A percentile compares a stretch with the other conserved stretches of the same genome.
Evolutionary conservation across 305 asterid species (phyloP).

Genomic region (Solanum hybrid): DNA sequence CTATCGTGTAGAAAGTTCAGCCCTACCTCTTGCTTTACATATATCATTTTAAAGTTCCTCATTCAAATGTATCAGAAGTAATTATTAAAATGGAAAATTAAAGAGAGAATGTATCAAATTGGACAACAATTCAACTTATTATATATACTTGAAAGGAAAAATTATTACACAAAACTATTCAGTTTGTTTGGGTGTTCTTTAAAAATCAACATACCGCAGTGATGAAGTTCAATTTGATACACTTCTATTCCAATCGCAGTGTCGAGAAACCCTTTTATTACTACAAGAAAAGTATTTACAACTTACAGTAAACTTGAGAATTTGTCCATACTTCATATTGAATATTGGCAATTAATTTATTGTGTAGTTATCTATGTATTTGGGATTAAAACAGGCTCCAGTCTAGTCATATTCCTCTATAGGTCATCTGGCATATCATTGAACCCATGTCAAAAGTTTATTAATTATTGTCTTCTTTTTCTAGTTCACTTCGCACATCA

Average conservation of each 20-base stretch:
- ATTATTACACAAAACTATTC: background rate
- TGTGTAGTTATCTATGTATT: background rate
- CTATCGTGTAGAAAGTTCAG: background rate
- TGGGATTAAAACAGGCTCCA: background rate
- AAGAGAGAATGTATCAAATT: background rate
- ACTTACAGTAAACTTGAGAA: no score
- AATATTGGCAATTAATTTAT: background rate
- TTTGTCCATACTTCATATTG: background rate
- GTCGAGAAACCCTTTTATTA: background rate
- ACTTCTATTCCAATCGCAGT: background rate
- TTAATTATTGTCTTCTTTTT: no score
- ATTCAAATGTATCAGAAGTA: background rate
- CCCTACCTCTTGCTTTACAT: background rate
- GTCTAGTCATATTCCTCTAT: background rate
- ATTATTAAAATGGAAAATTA: background rate
- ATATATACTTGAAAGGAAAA: background rate
- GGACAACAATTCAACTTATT: background rate
- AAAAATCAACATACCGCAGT: background rate
- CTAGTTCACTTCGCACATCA: background rate
- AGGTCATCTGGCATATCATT: background rate
- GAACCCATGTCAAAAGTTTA: background rate
- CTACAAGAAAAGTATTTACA: background rate
- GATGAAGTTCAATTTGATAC: background rate
- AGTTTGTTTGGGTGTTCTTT: background rate
- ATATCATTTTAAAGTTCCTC: background rate